A percentile compares a stretch with the other conserved stretches of the same genome.
phyloP scores from a whole-genome alignment of 805 yeast genomes.

The Blastobotrys chiropterorum region DNA sequence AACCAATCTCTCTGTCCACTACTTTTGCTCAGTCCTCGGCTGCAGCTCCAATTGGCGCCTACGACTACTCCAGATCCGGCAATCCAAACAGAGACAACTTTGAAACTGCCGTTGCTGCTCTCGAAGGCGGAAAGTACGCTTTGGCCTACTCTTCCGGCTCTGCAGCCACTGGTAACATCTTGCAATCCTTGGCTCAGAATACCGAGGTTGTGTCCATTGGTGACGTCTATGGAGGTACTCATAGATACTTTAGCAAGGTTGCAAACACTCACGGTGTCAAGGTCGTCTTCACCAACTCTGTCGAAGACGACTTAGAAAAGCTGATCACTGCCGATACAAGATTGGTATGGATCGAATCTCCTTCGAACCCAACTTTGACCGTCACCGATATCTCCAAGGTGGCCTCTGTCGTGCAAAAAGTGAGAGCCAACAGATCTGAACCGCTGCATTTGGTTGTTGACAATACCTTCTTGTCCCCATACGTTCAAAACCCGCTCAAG shows the following conservation, averaged over 20 bases:
- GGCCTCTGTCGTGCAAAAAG: conserved; percentile 44
- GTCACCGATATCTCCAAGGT: conserved; percentile 70
- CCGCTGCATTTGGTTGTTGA: conserved; percentile 63
- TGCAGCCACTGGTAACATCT: conserved; percentile 70
- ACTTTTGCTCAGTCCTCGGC: conserved; percentile 80
- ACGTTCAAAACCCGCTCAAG: conserved; percentile 74
- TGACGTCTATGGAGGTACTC: conserved; percentile 90
- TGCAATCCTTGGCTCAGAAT: conserved; percentile 66
- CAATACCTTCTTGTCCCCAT: conserved; percentile 85
- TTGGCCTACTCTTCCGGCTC: conserved; percentile 82
- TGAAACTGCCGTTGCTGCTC: conserved; percentile 70
- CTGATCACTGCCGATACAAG: conserved; percentile 57
- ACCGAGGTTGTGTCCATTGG: conserved; percentile 74
- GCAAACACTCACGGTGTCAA: conserved; percentile 73
- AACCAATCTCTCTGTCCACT: conserved; percentile 76
- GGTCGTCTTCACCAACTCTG: conserved; percentile 59
- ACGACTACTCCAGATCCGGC: conserved; percentile 79
- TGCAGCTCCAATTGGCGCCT: conserved; percentile 67
- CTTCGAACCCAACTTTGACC: conserved; percentile 80
- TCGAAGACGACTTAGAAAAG: conserved; percentile 51
- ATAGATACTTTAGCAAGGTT: conserved; percentile 81
- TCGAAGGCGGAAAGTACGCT: conserved; percentile 63
- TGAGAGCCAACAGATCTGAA: conserved; percentile 36
- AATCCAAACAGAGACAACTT: conserved; percentile 83
- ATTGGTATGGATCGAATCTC: conserved; percentile 83